Percentiles rank a stretch among this genome's conserved stretches.
Conservation (phyloP, 1,284 basidiomycete species). For the Agroathelia rolfsii region DNA sequence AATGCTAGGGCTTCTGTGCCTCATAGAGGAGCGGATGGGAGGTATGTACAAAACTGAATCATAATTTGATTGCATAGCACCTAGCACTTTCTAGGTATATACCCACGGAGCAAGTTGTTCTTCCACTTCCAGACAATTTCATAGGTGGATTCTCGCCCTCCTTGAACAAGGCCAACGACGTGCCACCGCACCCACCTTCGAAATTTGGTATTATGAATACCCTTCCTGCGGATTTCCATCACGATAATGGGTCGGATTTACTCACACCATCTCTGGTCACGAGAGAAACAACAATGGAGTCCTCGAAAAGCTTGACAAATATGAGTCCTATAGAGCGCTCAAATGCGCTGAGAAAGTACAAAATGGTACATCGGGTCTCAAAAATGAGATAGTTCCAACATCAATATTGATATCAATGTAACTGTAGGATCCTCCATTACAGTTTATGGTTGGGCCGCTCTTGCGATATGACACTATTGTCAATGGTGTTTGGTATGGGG, state of each 20-base stretch:
- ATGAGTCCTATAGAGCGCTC: conserved; percentile 60
- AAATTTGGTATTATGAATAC: too few relatives aligned
- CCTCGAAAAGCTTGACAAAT: conserved; percentile 32
- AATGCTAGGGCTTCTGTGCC: conserved; percentile 28
- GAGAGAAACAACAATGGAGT: conserved; percentile 16
- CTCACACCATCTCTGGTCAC: conserved; percentile 11
- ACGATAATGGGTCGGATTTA: conserved; percentile 9
- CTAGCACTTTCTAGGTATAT: too few relatives aligned
- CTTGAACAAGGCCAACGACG: too few relatives aligned
- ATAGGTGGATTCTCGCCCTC: conserved; percentile 50
- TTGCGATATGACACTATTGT: conserved; percentile 85
- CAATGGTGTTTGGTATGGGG: conserved; percentile 76
- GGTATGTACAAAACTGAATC: too few relatives aligned
- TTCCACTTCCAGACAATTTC: conserved; percentile 42
- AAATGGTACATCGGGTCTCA: conserved; percentile 50
- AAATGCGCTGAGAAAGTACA: conserved; percentile 38
- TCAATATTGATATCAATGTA: too few relatives aligned
- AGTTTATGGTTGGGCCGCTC: conserved; percentile 83
- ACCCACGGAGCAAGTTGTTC: conserved; percentile 42
- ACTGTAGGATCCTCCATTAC: conserved; percentile 11
- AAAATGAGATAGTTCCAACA: conserved; percentile 16
- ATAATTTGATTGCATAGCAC: too few relatives aligned
- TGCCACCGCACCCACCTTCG: too few relatives aligned
- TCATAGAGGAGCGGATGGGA: conserved; percentile 42
- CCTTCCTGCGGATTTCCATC: conserved; percentile 28